Conservation (phyloP, 495 filamentous ascomycete species). For the Lophiotrema nucula region DNA sequence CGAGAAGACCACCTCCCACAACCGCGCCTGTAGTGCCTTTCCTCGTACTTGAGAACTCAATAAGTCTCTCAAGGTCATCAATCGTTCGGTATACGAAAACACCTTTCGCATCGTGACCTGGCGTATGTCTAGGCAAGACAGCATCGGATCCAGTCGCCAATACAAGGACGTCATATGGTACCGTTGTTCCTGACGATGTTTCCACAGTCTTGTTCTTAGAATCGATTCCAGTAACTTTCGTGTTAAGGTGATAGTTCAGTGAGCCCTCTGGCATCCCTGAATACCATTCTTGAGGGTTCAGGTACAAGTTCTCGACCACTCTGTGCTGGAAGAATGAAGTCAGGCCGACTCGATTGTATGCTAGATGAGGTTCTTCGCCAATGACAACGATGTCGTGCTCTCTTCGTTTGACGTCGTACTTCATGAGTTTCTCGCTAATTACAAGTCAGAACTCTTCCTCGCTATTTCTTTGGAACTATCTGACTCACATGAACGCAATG, state of each 20-base stretch:
- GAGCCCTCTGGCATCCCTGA: constrained; percentile 59
- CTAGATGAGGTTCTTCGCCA: constrained; percentile 87
- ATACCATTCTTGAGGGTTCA: constrained; percentile 87
- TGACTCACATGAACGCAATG: constrained; percentile 84
- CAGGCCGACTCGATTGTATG: constrained; percentile 95
- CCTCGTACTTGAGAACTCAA: constrained; percentile 63
- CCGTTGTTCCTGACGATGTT: constrained; percentile 66
- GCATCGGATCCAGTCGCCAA: constrained; percentile 92
- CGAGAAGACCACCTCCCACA: constrained; percentile 87
- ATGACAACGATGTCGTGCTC: constrained; percentile 88
- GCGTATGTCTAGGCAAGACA: constrained; percentile 73
- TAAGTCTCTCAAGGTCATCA: constrained; percentile 77
- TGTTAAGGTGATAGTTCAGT: constrained; percentile 82
- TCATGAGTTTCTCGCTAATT: constrained; percentile 81
- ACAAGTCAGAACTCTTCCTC: not conserved
- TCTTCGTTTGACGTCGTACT: constrained; percentile 71
- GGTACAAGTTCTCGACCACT: constrained; percentile 83
- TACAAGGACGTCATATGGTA: constrained; percentile 85
- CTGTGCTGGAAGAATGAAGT: constrained; percentile 92
- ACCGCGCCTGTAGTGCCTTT: constrained; percentile 73
- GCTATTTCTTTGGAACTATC: too few species aligned
- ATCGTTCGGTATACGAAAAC: constrained; percentile 97
- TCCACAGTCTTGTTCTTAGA: constrained; percentile 62
- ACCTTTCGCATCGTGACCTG: constrained; percentile 79
- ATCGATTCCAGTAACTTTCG: constrained; percentile 70